These are phyloP conservation scores for Pythium pectinolyticum DNA, from an alignment of 352 stramenopile species.

Conservation along the genomic window DNA sequence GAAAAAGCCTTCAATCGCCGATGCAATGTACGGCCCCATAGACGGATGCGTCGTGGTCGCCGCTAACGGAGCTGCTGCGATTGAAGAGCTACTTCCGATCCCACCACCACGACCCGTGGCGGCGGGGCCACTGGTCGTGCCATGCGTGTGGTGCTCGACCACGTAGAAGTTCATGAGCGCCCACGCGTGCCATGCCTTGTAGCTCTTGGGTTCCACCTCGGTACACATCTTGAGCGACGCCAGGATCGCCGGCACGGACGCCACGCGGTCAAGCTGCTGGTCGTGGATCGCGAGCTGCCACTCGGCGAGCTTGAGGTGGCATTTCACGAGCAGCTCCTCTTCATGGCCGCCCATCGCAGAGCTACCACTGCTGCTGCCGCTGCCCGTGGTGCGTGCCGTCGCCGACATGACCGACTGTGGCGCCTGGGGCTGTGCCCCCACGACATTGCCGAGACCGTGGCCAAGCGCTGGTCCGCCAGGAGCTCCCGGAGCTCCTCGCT, in stretches of 20 bases:
- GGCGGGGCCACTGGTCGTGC: too few relatives aligned
- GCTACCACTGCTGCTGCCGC: too few relatives aligned
- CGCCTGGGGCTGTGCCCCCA: conserved; percentile 24
- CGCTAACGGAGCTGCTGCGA: conserved; percentile 41
- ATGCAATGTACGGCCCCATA: conserved; percentile 77
- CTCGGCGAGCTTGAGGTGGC: conserved; percentile 78
- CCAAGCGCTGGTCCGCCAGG: too few relatives aligned
- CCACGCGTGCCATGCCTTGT: conserved; percentile 99
- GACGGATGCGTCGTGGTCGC: conserved; percentile 48
- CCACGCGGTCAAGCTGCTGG: conserved; percentile 68
- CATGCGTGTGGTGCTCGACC: conserved; percentile 82
- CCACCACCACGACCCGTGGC: too few relatives aligned
- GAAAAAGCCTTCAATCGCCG: conserved; percentile 98
- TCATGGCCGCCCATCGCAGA: conserved; percentile 28
- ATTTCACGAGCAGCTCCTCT: conserved; percentile 80
- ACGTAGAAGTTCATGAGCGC: conserved; percentile 97
- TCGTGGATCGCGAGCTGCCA: conserved; percentile 85
- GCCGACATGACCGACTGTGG: conserved; percentile 32
- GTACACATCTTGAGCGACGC: conserved; percentile 83
- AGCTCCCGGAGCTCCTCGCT: too few relatives aligned
- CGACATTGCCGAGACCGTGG: conserved; percentile 1
- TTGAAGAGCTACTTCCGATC: conserved; percentile 54
- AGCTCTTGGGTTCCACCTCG: conserved; percentile 87
- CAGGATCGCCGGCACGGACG: conserved; percentile 68
- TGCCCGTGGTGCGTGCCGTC: conserved; percentile 5